Conservation (phyloP, 345 rosid species). For the Eucalyptus grandis region DNA sequence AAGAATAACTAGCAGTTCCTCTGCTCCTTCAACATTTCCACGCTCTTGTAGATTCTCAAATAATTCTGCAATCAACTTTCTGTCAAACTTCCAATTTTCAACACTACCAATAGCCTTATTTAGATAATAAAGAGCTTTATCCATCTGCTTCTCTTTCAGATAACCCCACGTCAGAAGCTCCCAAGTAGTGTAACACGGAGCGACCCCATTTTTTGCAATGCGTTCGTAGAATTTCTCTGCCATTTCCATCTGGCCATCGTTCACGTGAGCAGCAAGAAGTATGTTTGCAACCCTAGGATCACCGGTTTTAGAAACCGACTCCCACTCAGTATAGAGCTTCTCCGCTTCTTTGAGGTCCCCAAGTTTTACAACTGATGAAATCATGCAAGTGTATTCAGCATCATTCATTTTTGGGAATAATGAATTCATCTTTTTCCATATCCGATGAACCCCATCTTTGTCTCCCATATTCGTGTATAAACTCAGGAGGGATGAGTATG, state of each 20-base stretch:
- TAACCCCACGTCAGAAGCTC: constrained; percentile 73
- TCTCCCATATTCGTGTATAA: constrained; percentile 55
- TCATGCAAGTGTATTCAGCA: constrained; percentile 61
- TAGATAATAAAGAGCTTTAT: constrained; percentile 47
- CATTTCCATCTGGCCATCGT: constrained; percentile 26
- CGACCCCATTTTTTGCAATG: constrained; percentile 37
- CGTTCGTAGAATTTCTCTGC: constrained; percentile 42
- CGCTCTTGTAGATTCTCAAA: constrained; percentile 43
- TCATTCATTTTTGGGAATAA: constrained; percentile 55
- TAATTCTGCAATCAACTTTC: constrained; percentile 28
- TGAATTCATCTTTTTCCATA: constrained; percentile 70
- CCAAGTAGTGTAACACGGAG: constrained; percentile 72
- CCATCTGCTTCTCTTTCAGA: constrained; percentile 33
- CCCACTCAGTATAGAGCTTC: constrained; percentile 71
- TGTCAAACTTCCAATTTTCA: constrained; percentile 57
- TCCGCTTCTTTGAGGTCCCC: constrained; percentile 55
- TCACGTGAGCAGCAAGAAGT: constrained; percentile 63
- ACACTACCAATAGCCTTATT: constrained; percentile 58
- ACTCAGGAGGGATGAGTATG: constrained; percentile 67
- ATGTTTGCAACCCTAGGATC: constrained; percentile 60
- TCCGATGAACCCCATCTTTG: constrained; percentile 38
- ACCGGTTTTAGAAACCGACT: constrained; percentile 40
- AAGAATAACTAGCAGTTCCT: constrained; percentile 50
- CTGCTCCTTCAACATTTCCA: constrained; percentile 52
- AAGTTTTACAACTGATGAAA: constrained; percentile 66